Conservation (phyloP, 129 eudicot species). For the Flaveria linearis region DNA sequence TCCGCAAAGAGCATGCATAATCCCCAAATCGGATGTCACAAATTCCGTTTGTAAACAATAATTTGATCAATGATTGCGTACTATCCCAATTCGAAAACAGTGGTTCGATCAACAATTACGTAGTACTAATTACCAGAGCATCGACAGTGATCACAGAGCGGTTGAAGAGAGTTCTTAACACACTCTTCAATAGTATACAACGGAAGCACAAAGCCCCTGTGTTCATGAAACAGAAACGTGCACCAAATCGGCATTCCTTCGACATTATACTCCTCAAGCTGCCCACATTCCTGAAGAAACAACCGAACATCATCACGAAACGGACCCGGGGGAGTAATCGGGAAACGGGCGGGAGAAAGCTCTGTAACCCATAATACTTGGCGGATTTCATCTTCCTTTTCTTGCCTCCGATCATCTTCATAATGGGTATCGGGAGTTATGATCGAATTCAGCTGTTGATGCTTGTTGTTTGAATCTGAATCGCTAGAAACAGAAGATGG, state of each 20-base stretch:
- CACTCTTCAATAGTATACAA: conserved; percentile 82
- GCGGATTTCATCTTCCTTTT: conserved; percentile 44
- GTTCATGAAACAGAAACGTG: conserved; percentile 66
- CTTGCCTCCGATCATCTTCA: conserved; percentile 27
- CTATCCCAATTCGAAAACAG: conserved; percentile 5
- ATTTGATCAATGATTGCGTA: background rate
- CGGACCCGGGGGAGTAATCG: conserved; percentile 52
- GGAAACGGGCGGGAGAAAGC: conserved; percentile 66
- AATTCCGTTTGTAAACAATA: background rate
- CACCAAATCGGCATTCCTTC: conserved; percentile 78
- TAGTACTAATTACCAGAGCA: conserved; percentile 51
- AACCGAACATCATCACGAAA: conserved; percentile 67
- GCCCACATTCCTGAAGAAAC: conserved; percentile 63
- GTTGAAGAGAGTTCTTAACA: conserved; percentile 52
- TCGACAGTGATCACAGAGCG: conserved; percentile 87
- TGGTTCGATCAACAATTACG: background rate
- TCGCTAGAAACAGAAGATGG: background rate
- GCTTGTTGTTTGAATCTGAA: background rate
- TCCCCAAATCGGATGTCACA: background rate
- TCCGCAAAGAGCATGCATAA: no score
- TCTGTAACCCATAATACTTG: conserved; percentile 55
- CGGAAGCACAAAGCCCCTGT: conserved; percentile 58
- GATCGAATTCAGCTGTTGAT: conserved; percentile 7
- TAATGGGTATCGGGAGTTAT: conserved; percentile 28
- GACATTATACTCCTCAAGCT: conserved; percentile 55